Base-by-base conservation (phyloP, 805 yeast genomes). In the Starmerella geochares region DNA sequence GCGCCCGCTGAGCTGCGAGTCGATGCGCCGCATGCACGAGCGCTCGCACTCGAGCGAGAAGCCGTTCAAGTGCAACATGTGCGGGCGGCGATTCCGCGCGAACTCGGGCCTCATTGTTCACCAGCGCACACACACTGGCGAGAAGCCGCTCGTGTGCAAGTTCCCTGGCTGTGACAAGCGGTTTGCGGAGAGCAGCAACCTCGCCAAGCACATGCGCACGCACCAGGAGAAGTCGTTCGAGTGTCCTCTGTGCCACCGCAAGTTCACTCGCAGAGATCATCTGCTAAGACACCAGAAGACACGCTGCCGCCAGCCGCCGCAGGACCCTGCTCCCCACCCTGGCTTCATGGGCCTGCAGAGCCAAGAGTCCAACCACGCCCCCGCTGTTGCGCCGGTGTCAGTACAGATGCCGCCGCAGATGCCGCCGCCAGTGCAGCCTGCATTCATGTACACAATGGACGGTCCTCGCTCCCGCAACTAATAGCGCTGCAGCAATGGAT, bases 21-120 rank as follows among this genome's bases (percentile, higher is more conserved):
- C 81, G 28, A 82, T 83, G 74, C 70, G 92, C 39, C 73, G 74
- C 38, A 95, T 86, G 65, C 98, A 92, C 65, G 65, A 75, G 69
- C 71, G 96, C 47, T 79, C 77, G 2, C 97, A 90, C 64, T 79
- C 90, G 1, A 96, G 96, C 2, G 96, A 87, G 59, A 83, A 80
- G 60, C 97, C 97, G 1, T 87, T 74, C 63, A 65, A 65, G 47
- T 90, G 98, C 65, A 69, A 73, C 23, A 62, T 70, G 1, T 90
- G 98, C 65, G 80, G 76, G 4, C 88, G 86, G 63, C 63, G 70
- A 23, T 90, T 90, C 68, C 83, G 95, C 10, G 86, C 94, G 1
- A 76, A 84, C 25, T 80, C 92, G 3, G 81, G 92, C 14, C 70
- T 88, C 40, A 81, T 86, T 1, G 86, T 90, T 27, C 97, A 92